Percentiles rank a stretch among this genome's conserved stretches.
These are phyloP conservation scores for Blastobotrys serpentis DNA, from an alignment of 1,139 yeast species.

Conservation along the genomic window DNA sequence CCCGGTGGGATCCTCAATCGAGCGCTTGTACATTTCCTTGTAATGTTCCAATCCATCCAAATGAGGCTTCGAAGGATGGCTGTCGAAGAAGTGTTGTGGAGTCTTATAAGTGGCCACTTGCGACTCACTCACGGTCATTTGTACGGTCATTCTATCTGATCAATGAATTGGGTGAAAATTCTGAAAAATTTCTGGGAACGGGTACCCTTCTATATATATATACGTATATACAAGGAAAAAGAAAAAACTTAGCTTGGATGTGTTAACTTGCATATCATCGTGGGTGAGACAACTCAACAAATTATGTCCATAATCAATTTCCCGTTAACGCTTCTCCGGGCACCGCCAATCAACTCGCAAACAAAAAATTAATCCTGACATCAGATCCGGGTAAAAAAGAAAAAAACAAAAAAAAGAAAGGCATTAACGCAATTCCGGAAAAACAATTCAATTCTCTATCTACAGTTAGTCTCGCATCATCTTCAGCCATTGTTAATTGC, in stretches of 20 bases:
- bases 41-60: constrained; percentile 59
- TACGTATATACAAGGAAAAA: not conserved
- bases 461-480: too few relatives aligned
- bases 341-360: not conserved
- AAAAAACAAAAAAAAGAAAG: too few relatives aligned
- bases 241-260: constrained; percentile 5
- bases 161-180: not conserved
- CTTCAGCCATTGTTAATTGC: too few relatives aligned
- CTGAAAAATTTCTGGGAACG: not conserved
- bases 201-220: not conserved
- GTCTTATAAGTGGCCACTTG: constrained; percentile 5
- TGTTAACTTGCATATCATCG: constrained; percentile 5
- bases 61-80: constrained; percentile 42
- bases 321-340: not conserved
- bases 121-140: constrained; percentile 5
- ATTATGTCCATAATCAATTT: not conserved
- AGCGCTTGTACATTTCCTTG: constrained; percentile 67
- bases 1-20: constrained; percentile 74
- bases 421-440: too few relatives aligned
- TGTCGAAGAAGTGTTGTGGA: constrained; percentile 17
- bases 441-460: too few relatives aligned
- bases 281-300: constrained; percentile 10
- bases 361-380: too few relatives aligned
- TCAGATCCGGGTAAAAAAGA: too few relatives aligned
- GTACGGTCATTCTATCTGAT: constrained; percentile 3